phyloP scores from a whole-genome alignment of 306 rosid species.

The Sindora glabra region DNA sequence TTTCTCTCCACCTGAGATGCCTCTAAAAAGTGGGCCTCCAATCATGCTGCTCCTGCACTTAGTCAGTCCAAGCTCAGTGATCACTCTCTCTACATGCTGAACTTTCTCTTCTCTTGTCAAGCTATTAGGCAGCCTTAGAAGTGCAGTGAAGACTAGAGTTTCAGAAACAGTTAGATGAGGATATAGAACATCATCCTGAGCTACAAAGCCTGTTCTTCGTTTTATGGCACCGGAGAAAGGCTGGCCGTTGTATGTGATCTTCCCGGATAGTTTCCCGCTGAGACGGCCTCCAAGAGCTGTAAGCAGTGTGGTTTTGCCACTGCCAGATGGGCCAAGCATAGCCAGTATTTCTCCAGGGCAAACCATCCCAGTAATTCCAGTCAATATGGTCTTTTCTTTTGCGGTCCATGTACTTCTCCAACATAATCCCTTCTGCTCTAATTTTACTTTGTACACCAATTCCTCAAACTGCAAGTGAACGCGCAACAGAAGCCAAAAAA shows the following conservation, averaged over 20 bases:
- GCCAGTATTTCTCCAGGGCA: conserved; percentile 95
- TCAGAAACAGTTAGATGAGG: conserved; percentile 86
- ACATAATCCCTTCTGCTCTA: conserved; percentile 46
- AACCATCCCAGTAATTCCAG: conserved; percentile 73
- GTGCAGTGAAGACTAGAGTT: conserved; percentile 88
- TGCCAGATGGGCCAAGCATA: conserved; percentile 95
- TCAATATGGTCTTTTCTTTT: conserved; percentile 64
- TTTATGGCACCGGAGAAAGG: conserved; percentile 77
- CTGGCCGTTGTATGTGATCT: conserved; percentile 66
- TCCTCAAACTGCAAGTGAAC: conserved; percentile 74
- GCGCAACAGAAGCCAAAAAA: background rate
- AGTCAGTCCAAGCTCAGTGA: conserved; percentile 60
- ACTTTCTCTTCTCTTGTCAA: conserved; percentile 55
- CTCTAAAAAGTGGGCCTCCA: conserved; percentile 92
- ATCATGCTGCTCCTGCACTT: conserved; percentile 86
- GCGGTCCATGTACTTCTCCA: conserved; percentile 38
- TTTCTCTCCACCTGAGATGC: conserved; percentile 96
- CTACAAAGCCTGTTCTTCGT: conserved; percentile 84
- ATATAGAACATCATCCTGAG: conserved; percentile 87
- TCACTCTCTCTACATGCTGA: conserved; percentile 71
- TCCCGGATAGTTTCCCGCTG: conserved; percentile 60
- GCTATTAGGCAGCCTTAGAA: conserved; percentile 71
- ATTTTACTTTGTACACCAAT: conserved; percentile 71
- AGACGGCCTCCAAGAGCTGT: conserved; percentile 96
- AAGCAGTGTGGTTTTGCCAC: conserved; percentile 92